Evolutionary conservation across 2,329 filamentous ascomycete species (phyloP), one percentile per base, ranked within the genome.

Genomic region (Passalora sequoiae): DNA sequence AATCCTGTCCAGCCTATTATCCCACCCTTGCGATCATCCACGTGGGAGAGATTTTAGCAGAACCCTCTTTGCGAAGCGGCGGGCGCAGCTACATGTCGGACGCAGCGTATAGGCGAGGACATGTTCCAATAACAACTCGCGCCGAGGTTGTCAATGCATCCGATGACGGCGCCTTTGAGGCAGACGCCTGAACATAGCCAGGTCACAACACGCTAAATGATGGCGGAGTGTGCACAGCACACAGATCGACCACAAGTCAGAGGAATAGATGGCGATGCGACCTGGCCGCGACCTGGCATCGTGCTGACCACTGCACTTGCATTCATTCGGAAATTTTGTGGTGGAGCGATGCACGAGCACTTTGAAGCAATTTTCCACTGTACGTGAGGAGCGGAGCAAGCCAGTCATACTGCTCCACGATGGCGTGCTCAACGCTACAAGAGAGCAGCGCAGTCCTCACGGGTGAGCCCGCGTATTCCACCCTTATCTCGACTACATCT

Each of bases 401-500:
- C 38, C 40, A 35, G 25, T 43, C 15, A 43, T 16, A 31, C 28
- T 38, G 5, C 17, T 43, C 36, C 22, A 13, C 30, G 47, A 44
- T 38, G 43, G 47, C 44, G 44, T 46, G 37, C 39, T 44, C 36
- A 31, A 30, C n/a, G 28, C 19, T 24, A 32, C 20, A 22, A 20
- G 28, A 19, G 28, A 44, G 25, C 24, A 32, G 38, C 29, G 13
- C 29, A 21, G 12, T 40, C 28, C 9, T 15, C 9, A 29, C 38
- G 28, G 38, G 13, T 19, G 38, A 21, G 27, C 38, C 38, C 38
- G 40, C 33, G 17, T 16, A 21, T 28, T 15, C 13, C 31, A 36
- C 27, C 39, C 20, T 36, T 42, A 43, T 43, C 40, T 43, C 40
- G 31, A 43, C 40, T 13, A 43, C 40, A 36, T 13, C 31, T 37